These are phyloP conservation scores for Scedosporium aurantiacum DNA, from an alignment of 2,329 filamentous ascomycete species.

Conservation along the genomic window DNA sequence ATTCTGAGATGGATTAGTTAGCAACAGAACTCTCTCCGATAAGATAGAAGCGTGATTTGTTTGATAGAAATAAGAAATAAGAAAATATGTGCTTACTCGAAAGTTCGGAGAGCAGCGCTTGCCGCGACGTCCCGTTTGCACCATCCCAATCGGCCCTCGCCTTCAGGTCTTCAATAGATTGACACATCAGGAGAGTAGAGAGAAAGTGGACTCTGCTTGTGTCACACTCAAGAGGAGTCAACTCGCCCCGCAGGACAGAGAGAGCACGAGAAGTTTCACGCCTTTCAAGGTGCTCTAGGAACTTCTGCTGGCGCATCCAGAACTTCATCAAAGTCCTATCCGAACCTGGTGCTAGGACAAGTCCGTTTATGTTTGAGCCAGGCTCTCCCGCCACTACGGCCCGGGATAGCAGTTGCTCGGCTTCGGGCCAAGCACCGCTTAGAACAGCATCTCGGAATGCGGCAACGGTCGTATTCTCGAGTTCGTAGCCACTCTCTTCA, in stretches of 20 bases:
- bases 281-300: constrained; percentile 75
- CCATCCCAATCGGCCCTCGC: constrained; percentile 76
- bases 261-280: constrained; percentile 65
- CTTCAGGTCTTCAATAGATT: constrained; percentile 64
- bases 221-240: constrained; percentile 78
- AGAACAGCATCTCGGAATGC: constrained; percentile 74
- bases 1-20: constrained; percentile 41
- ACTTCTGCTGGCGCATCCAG: constrained; percentile 86
- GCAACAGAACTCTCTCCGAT: background rate
- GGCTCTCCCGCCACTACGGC: constrained; percentile 25
- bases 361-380: constrained; percentile 36
- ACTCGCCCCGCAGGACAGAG: constrained; percentile 71
- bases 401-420: constrained; percentile 69
- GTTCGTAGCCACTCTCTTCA: constrained; percentile 72
- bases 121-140: constrained; percentile 62
- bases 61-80: constrained; percentile 11
- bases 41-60: background rate
- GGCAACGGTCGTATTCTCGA: constrained; percentile 81
- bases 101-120: constrained; percentile 64
- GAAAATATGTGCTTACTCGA: constrained; percentile 54
- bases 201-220: constrained; percentile 54
- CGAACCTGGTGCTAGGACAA: constrained; percentile 65
- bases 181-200: constrained; percentile 85
- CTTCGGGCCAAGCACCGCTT: constrained; percentile 69
- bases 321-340: constrained; percentile 76